These are phyloP conservation scores for Elongisporangium undulatum DNA, from an alignment of 352 stramenopile species.

Conservation along the genomic window DNA sequence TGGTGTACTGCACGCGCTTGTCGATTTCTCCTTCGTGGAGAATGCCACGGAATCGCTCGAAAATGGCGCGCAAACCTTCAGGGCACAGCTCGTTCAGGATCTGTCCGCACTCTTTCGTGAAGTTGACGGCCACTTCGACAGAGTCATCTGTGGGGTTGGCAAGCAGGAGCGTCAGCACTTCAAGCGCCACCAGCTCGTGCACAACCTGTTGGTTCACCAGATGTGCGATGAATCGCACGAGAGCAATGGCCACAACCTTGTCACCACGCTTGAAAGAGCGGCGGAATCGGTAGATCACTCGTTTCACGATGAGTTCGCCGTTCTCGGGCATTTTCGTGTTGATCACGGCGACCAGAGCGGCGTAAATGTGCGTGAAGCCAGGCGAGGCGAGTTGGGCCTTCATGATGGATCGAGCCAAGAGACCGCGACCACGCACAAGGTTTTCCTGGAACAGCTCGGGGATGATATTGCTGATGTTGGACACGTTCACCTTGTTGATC, in stretches of 20 bases:
- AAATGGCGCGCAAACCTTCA: slow-evolving; percentile 93
- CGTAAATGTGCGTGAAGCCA: slow-evolving; percentile 97
- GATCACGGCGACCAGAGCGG: slow-evolving; percentile 95
- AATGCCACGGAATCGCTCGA: slow-evolving; percentile 96
- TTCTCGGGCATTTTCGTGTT: slow-evolving; percentile 99
- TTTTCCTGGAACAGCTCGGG: slow-evolving; percentile 98
- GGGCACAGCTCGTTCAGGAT: slow-evolving; percentile 82
- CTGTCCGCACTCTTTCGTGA: slow-evolving; percentile 95
- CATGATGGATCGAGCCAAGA: slow-evolving; percentile 94
- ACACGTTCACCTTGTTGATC: slow-evolving; percentile 96
- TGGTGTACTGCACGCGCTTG: slow-evolving; percentile 98
- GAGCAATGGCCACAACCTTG: slow-evolving; percentile 93
- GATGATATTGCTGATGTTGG: slow-evolving; percentile 95
- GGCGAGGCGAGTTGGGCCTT: slow-evolving; percentile 95
- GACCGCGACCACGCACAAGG: slow-evolving; percentile 93
- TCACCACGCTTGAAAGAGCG: slow-evolving; percentile 95
- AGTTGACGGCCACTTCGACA: slow-evolving; percentile 97
- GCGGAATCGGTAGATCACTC: slow-evolving; percentile 95
- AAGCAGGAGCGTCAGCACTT: slow-evolving; percentile 96
- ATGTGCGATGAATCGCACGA: slow-evolving; percentile 97
- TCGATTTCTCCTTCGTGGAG: slow-evolving; percentile 97
- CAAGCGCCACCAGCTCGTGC: slow-evolving; percentile 96
- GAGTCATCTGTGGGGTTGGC: slow-evolving; percentile 97
- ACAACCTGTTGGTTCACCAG: slow-evolving; percentile 98
- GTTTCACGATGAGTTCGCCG: slow-evolving; percentile 92